These are phyloP conservation scores for Solanum neorickii DNA, from an alignment of 257 asterid species.

Conservation along the genomic window DNA sequence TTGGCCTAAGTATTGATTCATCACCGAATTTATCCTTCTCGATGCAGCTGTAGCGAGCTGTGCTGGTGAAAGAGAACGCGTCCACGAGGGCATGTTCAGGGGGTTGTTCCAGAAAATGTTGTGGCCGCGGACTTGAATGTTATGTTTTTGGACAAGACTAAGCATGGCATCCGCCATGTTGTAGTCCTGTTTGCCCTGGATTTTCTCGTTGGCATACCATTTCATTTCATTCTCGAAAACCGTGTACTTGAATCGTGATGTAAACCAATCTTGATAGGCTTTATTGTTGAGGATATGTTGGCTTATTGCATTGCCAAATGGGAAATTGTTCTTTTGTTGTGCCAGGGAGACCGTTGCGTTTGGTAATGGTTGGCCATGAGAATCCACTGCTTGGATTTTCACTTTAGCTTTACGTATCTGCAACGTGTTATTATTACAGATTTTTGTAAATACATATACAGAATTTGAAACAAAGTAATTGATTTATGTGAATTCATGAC, in stretches of 20 bases:
- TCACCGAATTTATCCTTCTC: constrained; percentile 20
- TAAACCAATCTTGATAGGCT: constrained; percentile 55
- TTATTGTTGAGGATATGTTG: constrained; percentile 26
- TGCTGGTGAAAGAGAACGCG: constrained; percentile 8
- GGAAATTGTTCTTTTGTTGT: constrained; percentile 9
- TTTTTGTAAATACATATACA: neutral
- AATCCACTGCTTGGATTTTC: constrained; percentile 41
- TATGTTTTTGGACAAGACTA: constrained; percentile 4
- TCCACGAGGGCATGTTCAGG: constrained; percentile 29
- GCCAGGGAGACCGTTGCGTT: constrained; percentile 38
- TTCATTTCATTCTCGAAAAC: constrained; percentile 64
- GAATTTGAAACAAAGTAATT: neutral
- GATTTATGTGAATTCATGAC: neutral
- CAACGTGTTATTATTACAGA: neutral
- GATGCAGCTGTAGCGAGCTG: constrained; percentile 14
- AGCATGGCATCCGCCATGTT: constrained; percentile 29
- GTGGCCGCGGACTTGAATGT: constrained; percentile 49
- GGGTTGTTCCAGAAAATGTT: constrained; percentile 64
- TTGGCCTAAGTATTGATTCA: constrained; percentile 19
- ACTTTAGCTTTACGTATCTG: constrained; percentile 52
- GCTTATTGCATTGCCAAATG: constrained; percentile 43
- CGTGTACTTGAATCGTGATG: constrained; percentile 38
- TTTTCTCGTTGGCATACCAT: constrained; percentile 40
- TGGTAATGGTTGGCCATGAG: constrained; percentile 25
- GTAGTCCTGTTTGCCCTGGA: constrained; percentile 26